A percentile compares a stretch with the other conserved stretches of the same genome.
Conservation (phyloP, 495 filamentous ascomycete genomes). For the Neurospora sp. region DNA sequence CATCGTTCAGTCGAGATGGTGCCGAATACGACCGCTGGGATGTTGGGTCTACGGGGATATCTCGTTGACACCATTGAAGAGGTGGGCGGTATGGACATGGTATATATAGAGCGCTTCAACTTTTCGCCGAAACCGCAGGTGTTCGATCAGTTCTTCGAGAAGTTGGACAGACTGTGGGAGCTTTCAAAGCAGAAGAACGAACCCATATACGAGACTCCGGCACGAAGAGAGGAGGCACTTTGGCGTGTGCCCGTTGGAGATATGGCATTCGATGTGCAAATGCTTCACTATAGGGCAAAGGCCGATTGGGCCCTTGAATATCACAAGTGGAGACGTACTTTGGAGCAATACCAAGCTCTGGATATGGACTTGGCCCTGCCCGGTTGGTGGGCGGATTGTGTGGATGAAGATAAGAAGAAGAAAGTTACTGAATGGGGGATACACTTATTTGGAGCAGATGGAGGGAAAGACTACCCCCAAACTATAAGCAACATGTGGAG, state of each 20-base stretch:
- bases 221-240: not conserved
- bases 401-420: not conserved
- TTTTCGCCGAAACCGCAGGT: too few species aligned
- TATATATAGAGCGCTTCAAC: too few species aligned
- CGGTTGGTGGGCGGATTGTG: too few species aligned
- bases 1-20: not conserved
- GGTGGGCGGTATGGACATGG: not conserved
- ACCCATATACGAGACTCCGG: not conserved
- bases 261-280: too few species aligned
- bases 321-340: not conserved
- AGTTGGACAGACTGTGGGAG: not conserved
- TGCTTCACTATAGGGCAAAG: too few species aligned
- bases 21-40: not conserved
- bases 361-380: too few species aligned
- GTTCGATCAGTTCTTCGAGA: too few species aligned
- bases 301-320: not conserved
- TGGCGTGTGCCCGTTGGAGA: not conserved
- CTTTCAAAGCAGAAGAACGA: not conserved
- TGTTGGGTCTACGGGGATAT: constrained; percentile 1
- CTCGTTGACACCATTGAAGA: constrained; percentile 1
- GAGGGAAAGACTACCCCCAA: too few species aligned
- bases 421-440: not conserved
- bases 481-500: too few species aligned
- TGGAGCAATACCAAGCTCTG: not conserved
- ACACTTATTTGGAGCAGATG: too few species aligned